Base-by-base conservation (phyloP, 2,329 filamentous ascomycete species). In the Beauveria bassiana region DNA sequence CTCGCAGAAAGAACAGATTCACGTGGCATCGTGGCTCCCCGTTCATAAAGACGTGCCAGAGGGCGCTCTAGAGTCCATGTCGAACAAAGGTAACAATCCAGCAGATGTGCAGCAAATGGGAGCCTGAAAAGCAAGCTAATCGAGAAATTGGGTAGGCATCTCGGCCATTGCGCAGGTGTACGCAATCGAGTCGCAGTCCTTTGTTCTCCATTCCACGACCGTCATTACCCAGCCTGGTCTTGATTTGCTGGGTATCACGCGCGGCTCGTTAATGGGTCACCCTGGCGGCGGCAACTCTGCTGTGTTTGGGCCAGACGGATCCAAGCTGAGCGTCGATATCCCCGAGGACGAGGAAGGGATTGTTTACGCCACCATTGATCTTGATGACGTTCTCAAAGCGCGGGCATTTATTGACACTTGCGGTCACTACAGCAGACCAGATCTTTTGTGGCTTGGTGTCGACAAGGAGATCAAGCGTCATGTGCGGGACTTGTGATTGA, bases 321-420 rank as follows among this genome's bases (percentile, higher is more conserved):
- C 10, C 18, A 42, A 55, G 52, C 22, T 55, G 22, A 55, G 20
- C 5, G 6, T 12, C 7, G 52, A 55, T 26, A 18, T 55, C 2
- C 52, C 52, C 16, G 34, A 55, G 38, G 8, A 26, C 52, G 38
- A 55, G 14, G 82, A 85, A 65, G 75, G 77, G 5, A 76, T 84
- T 12, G 61, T 84, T 8, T 78, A 75, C 61, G 80, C 80, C 0
- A 79, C 84, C 62, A 66, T 84, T 52, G 77, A 83, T 43, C 68
- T 85, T 56, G 69, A 74, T 20, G 71, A 73, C 43, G 72, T 76
- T 10, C 71, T 75, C n/a, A 70, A 73, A 31, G 73, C 74, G 0
- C 70, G 74, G 40, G 72, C 71, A 0, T 76, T 77, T 52, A 71
- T 76, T 18, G 75, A 78, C 58, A 73, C 75, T 40, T 69, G 66